phyloP scores from a whole-genome alignment of 2,329 filamentous ascomycete genomes.

The Fusarium mexicanum region DNA sequence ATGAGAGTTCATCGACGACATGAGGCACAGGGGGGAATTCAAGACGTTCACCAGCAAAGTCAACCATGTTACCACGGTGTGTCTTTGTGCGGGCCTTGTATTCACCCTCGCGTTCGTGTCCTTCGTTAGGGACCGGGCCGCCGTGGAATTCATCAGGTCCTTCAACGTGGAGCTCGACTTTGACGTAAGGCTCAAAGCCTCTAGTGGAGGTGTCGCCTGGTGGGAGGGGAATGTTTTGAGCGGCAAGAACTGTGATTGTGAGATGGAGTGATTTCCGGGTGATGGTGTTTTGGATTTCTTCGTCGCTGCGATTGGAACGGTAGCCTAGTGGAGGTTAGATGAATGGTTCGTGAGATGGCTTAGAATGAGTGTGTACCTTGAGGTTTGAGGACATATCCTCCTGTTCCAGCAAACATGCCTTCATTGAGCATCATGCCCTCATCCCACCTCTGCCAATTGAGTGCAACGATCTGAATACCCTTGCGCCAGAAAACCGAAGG shows the following conservation, averaged over 20 bases:
- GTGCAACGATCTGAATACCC: slow-evolving; percentile 87
- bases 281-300: slow-evolving; percentile 47
- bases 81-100: slow-evolving; percentile 69
- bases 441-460: slow-evolving; percentile 94
- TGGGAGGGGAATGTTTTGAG: slow-evolving; percentile 77
- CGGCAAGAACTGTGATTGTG: slow-evolving; percentile 78
- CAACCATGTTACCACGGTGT: slow-evolving; percentile 66
- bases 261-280: slow-evolving; percentile 72
- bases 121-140: slow-evolving; percentile 51
- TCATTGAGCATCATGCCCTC: slow-evolving; percentile 97
- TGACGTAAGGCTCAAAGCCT: slow-evolving; percentile 82
- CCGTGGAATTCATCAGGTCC: slow-evolving; percentile 59
- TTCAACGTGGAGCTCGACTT: slow-evolving; percentile 85
- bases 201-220: slow-evolving; percentile 58
- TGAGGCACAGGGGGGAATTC: slow-evolving; percentile 64
- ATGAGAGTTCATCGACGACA: slow-evolving; percentile 75
- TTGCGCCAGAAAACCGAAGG: slow-evolving; percentile 87
- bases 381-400: slow-evolving; percentile 90
- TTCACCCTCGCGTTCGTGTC: slow-evolving; percentile 54
- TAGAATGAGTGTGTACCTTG: slow-evolving; percentile 56
- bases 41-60: slow-evolving; percentile 69
- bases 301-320: slow-evolving; percentile 40
- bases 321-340: slow-evolving; percentile 42
- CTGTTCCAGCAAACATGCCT: slow-evolving; percentile 85
- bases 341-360: neutral